phyloP scores from a whole-genome alignment of 306 rosid genomes.

The Begonia fuchsioides region DNA sequence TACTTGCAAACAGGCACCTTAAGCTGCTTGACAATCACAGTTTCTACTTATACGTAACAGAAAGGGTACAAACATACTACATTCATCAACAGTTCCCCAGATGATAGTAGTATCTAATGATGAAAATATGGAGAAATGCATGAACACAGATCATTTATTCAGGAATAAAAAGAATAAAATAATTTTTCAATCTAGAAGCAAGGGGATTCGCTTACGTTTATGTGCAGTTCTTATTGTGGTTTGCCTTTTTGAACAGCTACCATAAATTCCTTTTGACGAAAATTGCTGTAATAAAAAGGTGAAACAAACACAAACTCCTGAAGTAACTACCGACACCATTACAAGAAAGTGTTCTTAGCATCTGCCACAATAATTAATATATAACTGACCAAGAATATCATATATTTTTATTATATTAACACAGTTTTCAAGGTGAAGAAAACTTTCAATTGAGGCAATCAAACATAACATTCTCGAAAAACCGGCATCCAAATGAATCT shows the following conservation, averaged over 20 bases:
- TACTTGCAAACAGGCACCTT: background rate
- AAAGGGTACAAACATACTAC: no score
- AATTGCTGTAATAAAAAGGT: conserved; percentile 28
- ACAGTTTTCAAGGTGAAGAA: no score
- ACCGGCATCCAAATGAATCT: no score
- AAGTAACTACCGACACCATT: no score
- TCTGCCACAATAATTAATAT: background rate
- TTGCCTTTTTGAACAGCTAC: conserved; percentile 8
- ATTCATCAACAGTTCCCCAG: background rate
- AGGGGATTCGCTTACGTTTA: conserved; percentile 24
- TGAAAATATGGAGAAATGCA: background rate
- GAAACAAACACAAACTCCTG: conserved; percentile 1
- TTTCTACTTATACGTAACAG: background rate
- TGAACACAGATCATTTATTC: background rate
- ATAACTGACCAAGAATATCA: no score
- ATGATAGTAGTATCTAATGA: background rate
- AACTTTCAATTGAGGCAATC: no score
- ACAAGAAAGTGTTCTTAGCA: no score
- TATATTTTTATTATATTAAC: no score
- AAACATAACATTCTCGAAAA: no score
- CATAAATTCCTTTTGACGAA: conserved; percentile 12
- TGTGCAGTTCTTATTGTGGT: conserved; percentile 10
- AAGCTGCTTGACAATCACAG: background rate
- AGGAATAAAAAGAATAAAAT: no score
- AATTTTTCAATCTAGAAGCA: background rate